Base-by-base conservation (phyloP, 2,329 filamentous ascomycete genomes). In the Colletotrichum lentis region DNA sequence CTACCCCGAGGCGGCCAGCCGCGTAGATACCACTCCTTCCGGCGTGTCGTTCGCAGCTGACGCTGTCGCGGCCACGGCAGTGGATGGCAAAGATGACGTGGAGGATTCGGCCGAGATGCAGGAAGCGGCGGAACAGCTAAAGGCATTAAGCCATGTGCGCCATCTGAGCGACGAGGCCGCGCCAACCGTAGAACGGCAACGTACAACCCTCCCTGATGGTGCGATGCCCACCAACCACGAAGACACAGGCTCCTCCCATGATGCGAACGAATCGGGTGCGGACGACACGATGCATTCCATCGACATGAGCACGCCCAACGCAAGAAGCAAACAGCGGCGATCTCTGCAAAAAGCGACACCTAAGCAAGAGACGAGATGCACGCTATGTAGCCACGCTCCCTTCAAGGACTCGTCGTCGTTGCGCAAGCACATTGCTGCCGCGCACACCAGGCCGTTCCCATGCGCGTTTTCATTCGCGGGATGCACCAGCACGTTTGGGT, bases 401-500 rank as follows among this genome's bases (percentile, higher is more conserved):
- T 90, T 90, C 74, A 90, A 90, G 71, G 88, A 90, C 74, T 87
- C 85, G 0, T 90, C 88, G 0, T 89, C 88, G 0, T 77, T 90
- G 44, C 83, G 88, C 39, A 90, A 90, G 73, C 89, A 91, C 73
- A 85, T 91, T 56, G 88, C 89, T 6, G 88, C 89, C 2, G 87
- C 88, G 2, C 90, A 91, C 70, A 91, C 89, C 0, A 85, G 89
- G 22, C 89, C 90, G 0, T 98, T 97, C 73, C 88, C 90, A 0
- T 99, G 95, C 76, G 92, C 92, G 3, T 95, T 97, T 76, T 89
- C 90, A 0, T 90, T 90, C 73, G 96, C 95, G 47, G 93, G 92
- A 20, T 99, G 95, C 77, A 81, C 80, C 0, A 94, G 93, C 72
- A 92, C 89, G 0, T 97, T 98, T 77, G 90, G 90, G 1, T 95